Evolutionary conservation across 2,329 filamentous ascomycete genomes (phyloP).

Genomic region (Zymoseptoria brevis): DNA sequence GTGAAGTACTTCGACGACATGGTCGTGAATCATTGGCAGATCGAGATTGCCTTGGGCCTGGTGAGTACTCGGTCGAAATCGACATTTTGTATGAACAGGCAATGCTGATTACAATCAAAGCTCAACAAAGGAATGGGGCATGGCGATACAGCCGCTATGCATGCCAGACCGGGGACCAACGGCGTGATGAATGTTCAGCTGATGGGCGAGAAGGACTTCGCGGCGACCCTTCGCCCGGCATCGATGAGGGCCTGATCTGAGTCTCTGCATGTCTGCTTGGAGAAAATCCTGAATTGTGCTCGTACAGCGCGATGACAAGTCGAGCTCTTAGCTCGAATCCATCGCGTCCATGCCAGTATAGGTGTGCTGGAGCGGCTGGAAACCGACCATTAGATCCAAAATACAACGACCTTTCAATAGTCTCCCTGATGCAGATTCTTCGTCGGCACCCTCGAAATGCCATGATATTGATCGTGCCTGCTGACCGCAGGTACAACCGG

Average conservation of each 20-base stretch:
- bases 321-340: too few relatives aligned
- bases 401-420: not conserved
- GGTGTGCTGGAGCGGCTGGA: too few relatives aligned
- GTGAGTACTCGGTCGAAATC: not conserved
- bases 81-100: not conserved
- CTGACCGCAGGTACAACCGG: constrained; percentile 22
- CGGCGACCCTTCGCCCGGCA: not conserved
- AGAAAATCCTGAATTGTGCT: not conserved
- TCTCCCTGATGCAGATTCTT: constrained; percentile 30
- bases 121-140: not conserved
- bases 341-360: not conserved
- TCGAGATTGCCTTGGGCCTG: not conserved
- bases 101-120: not conserved
- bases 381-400: too few relatives aligned
- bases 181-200: not conserved
- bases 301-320: not conserved
- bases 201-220: not conserved
- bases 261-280: not conserved
- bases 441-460: constrained; percentile 28
- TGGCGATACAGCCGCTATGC: not conserved
- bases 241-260: not conserved
- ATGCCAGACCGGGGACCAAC: not conserved
- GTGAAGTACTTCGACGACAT: not conserved
- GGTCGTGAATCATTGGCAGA: not conserved
- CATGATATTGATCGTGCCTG: constrained; percentile 38